Percentiles rank a stretch among this genome's conserved stretches.
Conservation (phyloP, 768 basidiomycete genomes). For the Cytidiella melzeri region DNA sequence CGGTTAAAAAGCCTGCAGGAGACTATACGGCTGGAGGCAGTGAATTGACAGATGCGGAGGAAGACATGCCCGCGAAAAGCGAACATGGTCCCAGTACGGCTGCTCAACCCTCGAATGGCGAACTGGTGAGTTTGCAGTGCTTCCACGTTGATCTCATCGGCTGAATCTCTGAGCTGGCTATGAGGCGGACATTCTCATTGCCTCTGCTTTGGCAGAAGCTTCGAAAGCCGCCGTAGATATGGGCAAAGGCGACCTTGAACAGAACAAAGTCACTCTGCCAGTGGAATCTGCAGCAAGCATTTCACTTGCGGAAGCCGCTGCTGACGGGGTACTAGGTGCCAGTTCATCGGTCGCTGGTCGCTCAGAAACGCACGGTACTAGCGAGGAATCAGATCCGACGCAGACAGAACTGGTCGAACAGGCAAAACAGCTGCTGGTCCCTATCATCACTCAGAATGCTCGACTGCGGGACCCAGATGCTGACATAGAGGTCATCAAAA, state of each 20-base stretch:
- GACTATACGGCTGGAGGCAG: background rate
- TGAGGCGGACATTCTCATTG: constrained; percentile 7
- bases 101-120: background rate
- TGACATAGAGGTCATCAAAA: constrained; percentile 9
- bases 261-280: background rate
- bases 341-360: too few species aligned
- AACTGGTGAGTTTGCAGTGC: background rate
- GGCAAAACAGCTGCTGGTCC: constrained; percentile 8
- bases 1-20: background rate
- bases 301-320: background rate
- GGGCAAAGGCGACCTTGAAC: background rate
- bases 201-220: constrained; percentile 5
- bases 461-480: constrained; percentile 10
- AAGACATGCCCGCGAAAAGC: background rate
- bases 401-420: constrained; percentile 4
- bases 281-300: constrained; percentile 9
- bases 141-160: background rate
- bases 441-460: constrained; percentile 12
- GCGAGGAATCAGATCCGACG: background rate
- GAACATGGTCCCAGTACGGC: background rate
- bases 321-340: background rate
- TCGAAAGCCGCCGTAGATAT: too few species aligned
- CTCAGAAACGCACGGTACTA: too few species aligned
- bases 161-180: background rate
- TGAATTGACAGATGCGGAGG: background rate